Evolutionary conservation across 805 yeast genomes (phyloP).

Genomic region (Wickerhamiella allomyrinae): DNA sequence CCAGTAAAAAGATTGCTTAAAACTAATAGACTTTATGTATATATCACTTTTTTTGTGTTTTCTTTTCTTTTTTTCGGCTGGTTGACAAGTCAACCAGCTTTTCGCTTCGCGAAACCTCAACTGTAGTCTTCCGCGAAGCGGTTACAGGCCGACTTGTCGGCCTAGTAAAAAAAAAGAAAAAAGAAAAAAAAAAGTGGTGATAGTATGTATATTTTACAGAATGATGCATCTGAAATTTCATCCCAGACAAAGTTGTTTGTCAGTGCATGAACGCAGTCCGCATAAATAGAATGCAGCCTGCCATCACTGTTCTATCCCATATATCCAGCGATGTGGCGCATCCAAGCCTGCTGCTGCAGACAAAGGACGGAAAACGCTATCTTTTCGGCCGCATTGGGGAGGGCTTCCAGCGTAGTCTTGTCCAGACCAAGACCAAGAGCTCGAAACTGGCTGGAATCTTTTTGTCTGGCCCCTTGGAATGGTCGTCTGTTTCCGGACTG

Average conservation of each 20-base stretch:
- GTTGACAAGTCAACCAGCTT: too few relatives aligned
- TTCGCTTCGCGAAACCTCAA: too few relatives aligned
- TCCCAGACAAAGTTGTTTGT: too few relatives aligned
- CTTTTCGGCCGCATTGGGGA: conserved; percentile 73
- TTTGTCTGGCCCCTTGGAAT: conserved; percentile 60
- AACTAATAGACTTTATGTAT: not conserved
- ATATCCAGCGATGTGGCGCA: conserved; percentile 34
- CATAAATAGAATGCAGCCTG: conserved; percentile 18
- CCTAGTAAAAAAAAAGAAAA: too few relatives aligned
- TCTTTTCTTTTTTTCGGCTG: too few relatives aligned
- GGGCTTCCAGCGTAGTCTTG: conserved; percentile 67
- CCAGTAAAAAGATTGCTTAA: conserved; percentile 82
- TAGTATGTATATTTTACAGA: too few relatives aligned
- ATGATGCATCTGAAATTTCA: too few relatives aligned
- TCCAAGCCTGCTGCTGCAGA: conserved; percentile 35
- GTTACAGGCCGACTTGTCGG: too few relatives aligned
- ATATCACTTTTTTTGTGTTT: too few relatives aligned
- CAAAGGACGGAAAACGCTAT: conserved; percentile 39
- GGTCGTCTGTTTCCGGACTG: conserved; percentile 79
- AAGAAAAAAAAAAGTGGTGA: too few relatives aligned
- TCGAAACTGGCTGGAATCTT: conserved; percentile 52
- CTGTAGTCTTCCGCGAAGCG: too few relatives aligned
- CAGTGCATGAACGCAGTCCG: conserved; percentile 1
- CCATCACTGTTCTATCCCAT: conserved; percentile 25
- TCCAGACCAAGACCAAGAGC: conserved; percentile 43